Evolutionary conservation across 768 basidiomycete genomes (phyloP), one percentile per base, ranked within the genome.

Genomic region (Fomitopsis serialis): DNA sequence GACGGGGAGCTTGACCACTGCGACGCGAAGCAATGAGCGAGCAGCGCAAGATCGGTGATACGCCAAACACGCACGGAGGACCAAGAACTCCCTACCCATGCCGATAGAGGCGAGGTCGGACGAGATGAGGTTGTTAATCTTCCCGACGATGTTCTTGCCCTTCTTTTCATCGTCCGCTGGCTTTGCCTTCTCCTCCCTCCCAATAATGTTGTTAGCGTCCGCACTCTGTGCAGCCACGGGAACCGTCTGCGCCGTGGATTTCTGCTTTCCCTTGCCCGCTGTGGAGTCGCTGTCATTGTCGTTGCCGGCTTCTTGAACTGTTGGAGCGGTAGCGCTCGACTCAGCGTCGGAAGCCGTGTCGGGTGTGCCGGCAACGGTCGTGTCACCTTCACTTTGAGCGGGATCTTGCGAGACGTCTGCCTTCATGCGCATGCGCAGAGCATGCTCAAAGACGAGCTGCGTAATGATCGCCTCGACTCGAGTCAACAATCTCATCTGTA

Each of bases 121-220:
- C 3, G 87, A 82, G 36, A 89, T 79, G 11, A 91, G 69, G 52
- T 89, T 91, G 64, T 86, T 91, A 66, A 92, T 85, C 63, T 81
- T 87, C 11, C 90, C 89, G 43, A 83, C 78, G 22, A 89, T 68
- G 63, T 87, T 84, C 13, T 69, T 70, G 15, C 54, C 45, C 24
- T 52, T 51, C 34, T 50, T 37, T 15, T 46, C 50, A 25, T 21
- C 29, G 21, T 45, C 53, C 36, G 46, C 45, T 17, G 36, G 6
- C 22, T 32, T 46, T 22, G 50, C 25, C 45, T 57, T 36, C 46
- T 48, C 13, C 8, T 37, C 48, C 45, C n/a, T 56, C 34, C 12
- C 46, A 17, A 40, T 7, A 40, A 40, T 15, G 7, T 40, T 40
- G 37, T 19, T 40, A 7, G 13, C 19, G 19, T 40, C 37, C 8